Base-by-base conservation (phyloP, 768 basidiomycete genomes). In the Leccinellum luteum region DNA sequence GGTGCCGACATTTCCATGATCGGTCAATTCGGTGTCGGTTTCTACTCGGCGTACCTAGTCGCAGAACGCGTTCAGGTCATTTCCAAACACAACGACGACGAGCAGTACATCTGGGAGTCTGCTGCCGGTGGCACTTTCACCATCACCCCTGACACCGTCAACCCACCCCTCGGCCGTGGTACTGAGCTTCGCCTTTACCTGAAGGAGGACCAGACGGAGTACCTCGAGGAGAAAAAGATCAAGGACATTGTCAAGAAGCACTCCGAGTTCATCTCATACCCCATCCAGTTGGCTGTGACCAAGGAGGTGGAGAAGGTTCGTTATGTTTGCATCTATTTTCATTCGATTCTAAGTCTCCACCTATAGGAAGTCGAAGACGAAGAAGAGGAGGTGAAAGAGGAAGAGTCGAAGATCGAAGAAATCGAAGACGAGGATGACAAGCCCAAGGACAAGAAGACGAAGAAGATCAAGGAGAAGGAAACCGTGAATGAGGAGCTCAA, bases 21-120 rank as follows among this genome's bases (percentile, higher is more conserved):
- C 70, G 93, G 93, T 78, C 92, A 95, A 81, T 96, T 97, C 77
- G 93, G 96, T 94, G 96, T 99, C 75, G 96, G 96, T 81, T 98
- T 98, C 88, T 98, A 99, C 86, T 98, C 96, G 49, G 92, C 93
- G 15, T 98, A 98, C 85, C 93, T 99, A 68, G 95, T 99, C 64
- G 95, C 96, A 66, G 96, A 99, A 79, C 89, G 89, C 64, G 96
- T 99, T 4, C 95, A 97, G 76, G 94, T 99, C 73, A 89, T 98
- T 77, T 94, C 95, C 64, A 99, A 99, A 80, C 95, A 99, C 84
- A 98, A 99, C 70, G 96, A 98, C 68, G 96, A 98, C 74, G 97
- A 98, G 79, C 96, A 98, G 77, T 98, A 99, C 81, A 94, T 99
- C 77, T 99, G 96, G 97, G 96, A 99, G 83, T 99, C 96, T n/a